A percentile compares a stretch with the other conserved stretches of the same genome.
These are phyloP conservation scores for Pseudocercospora musae DNA, from an alignment of 2,329 filamentous ascomycete genomes.

Conservation along the genomic window DNA sequence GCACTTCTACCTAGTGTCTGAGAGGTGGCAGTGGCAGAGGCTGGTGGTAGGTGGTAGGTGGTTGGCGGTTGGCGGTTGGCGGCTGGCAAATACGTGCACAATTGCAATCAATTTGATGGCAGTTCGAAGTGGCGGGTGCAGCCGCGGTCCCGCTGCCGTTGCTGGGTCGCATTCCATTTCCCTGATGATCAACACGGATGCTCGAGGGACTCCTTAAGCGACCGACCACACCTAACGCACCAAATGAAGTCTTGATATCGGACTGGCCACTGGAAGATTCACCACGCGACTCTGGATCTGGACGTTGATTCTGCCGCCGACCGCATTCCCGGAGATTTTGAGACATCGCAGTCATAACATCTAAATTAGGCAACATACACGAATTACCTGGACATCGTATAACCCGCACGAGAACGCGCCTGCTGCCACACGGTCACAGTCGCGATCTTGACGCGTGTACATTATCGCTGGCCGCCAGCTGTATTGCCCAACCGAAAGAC, in stretches of 20 bases:
- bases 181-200: background rate
- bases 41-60: too few species aligned
- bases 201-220: too few species aligned
- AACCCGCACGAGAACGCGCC: background rate
- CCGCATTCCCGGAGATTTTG: background rate
- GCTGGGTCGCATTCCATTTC: background rate
- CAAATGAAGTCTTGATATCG: background rate
- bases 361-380: conserved; percentile 3
- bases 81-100: background rate
- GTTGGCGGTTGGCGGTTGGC: background rate
- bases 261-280: background rate
- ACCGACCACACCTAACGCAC: conserved; percentile 1
- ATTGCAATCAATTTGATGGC: background rate
- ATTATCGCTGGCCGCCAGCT: background rate
- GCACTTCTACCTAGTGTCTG: background rate
- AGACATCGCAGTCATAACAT: conserved; percentile 2
- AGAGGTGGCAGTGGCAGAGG: background rate
- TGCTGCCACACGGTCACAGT: background rate
- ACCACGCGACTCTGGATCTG: conserved; percentile 1
- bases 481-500: background rate
- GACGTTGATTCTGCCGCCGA: background rate
- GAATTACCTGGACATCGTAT: background rate
- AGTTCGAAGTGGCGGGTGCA: background rate
- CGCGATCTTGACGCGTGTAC: background rate
- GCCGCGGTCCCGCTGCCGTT: background rate